Evolutionary conservation across 345 rosid genomes (phyloP), one percentile per base, ranked within the genome.

Genomic region (Hypericum perforatum): DNA sequence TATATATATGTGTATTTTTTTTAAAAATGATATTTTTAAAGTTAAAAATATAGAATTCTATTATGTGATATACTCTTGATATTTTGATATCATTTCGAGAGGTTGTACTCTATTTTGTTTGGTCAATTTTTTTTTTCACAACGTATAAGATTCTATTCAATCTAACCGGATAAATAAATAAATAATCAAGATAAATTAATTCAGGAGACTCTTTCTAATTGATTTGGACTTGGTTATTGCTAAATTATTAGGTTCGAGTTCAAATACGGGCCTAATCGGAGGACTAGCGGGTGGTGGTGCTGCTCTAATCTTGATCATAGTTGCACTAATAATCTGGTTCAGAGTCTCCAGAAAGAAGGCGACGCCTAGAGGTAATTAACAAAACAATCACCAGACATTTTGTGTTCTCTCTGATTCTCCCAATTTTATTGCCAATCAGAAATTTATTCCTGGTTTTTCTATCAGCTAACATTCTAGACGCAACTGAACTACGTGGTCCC

Each of bases 401-500:
- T 22, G 32, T 22, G 4, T 22, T 22, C 32, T 22, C 32, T 22
- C 32, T 22, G 1, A 22, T 22, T 22, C 32, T 1, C 32, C 32
- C 32, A 22, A 1, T 22, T 22, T 22, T 22, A 22, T 22, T 22
- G 32, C 32, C 32, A 22, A 22, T 22, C 32, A 22, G 32, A 22
- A 22, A 52, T 22, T 3, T 37, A 11, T 41, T 11, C 7, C 8
- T 41, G 11, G 44, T 39, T 12, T 3, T 36, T 3, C 12, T 39
- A 13, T 39, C 64, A 68, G 79, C 66, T 44, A 57, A 70, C 49
- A 62, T 78, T 32, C 58, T 70, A 16, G 83, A 69, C 0, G 78
- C 72, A 62, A 75, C 83, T 2, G 83, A 70, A 39, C 41, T 78
- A 54, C 72, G 59, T 43, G 83, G 80, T 0, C 76, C 83, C 2